Evolutionary conservation across 768 basidiomycete genomes (phyloP).

Genomic region (Lactarius indigo): DNA sequence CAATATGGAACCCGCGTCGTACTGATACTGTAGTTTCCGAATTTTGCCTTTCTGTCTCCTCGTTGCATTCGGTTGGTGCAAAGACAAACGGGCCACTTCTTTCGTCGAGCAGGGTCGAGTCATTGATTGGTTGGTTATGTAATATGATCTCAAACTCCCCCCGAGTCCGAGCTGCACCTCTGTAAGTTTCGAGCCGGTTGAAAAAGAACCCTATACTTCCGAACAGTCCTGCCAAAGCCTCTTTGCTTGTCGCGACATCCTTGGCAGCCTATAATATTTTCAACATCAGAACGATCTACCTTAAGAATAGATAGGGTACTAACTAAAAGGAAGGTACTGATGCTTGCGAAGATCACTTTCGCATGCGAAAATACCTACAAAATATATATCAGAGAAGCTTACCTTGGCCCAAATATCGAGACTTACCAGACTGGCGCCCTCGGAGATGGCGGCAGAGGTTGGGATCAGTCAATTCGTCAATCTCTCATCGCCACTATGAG

Average conservation of each 20-base stretch:
- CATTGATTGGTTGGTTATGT: no score
- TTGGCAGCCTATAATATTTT: not conserved
- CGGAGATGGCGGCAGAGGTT: not conserved
- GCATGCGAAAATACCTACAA: not conserved
- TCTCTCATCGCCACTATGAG: not conserved
- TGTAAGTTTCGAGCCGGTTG: no score
- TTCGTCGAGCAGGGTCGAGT: no score
- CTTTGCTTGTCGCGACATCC: not conserved
- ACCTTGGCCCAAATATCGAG: no score
- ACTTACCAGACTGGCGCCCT: no score
- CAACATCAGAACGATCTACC: not conserved
- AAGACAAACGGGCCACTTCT: no score
- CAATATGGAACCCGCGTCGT: no score
- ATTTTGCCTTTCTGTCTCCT: no score
- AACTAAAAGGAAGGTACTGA: not conserved
- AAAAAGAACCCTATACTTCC: not conserved
- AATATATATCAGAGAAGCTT: not conserved
- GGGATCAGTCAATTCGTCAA: not conserved
- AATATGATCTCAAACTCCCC: no score
- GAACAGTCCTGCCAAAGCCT: not conserved
- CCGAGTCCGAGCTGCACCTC: no score
- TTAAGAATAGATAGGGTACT: not conserved
- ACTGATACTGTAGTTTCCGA: no score
- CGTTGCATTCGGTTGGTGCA: no score
- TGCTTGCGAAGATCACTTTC: not conserved